Base-by-base conservation (phyloP, 164 flowering plant genomes). In the Stephania yunnanensis region DNA sequence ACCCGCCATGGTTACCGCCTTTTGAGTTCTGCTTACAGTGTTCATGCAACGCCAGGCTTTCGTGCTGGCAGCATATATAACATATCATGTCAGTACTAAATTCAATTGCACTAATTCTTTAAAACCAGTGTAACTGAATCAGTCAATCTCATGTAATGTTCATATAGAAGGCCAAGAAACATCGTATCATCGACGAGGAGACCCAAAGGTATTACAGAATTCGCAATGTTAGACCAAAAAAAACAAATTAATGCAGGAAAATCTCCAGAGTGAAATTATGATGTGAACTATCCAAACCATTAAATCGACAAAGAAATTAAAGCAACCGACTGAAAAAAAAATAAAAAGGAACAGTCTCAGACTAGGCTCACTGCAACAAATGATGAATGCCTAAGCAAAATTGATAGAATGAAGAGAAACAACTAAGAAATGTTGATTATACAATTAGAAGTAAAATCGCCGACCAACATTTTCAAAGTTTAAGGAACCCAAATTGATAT, bases 401-500 rank as follows among this genome's bases (percentile, higher is more conserved):
- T 58, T 58, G 64, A 58, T 58, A 58, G 64, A 15, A 58, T 58
- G n/a, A 19, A 12, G 64, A 58, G 19, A 15, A 58, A 55, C 63
- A 55, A 58, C 64, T 15, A 58, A 55, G 61, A 55, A 58, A 58
- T 58, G 64, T 58, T n/a, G 19, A 58, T 58, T 58, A 58, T 58
- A 58, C 64, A 58, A 58, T 58, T 58, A 58, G 6, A 58, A 58
- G 64, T 58, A 6, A 2, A 0, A 58, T 58, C 64, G 19, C 19
- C 64, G 19, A 58, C 64, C 20, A 15, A 58, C 19, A 17, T 58
- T 25, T 30, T 68, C 44, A 8, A 19, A 70, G 53, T n/a, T 70
- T 22, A 74, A 29, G 45, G 19, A 20, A 66, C 68, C 70, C 42
- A 74, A 65, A 65, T 66, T 45, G 46, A 20, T 55, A 20, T 55